A percentile compares a stretch with the other conserved stretches of the same genome.
These are phyloP conservation scores for Cinchona pubescens DNA, from an alignment of 257 asterid species.

Conservation along the genomic window DNA sequence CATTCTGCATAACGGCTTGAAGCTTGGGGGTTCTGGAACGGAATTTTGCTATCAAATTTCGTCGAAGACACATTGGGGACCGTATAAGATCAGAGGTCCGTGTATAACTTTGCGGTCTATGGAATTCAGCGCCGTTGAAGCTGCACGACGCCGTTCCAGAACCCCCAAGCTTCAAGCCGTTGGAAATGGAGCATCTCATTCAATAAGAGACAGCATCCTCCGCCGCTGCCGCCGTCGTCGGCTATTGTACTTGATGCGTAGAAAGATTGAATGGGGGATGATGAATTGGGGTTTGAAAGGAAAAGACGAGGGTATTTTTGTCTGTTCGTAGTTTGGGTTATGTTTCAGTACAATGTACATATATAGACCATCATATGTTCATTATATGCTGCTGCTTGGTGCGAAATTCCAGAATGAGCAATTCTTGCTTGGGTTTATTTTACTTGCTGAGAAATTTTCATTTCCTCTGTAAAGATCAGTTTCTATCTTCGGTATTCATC, in stretches of 20 bases:
- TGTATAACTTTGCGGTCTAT: not conserved
- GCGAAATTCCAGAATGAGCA: too few relatives aligned
- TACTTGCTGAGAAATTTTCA: too few relatives aligned
- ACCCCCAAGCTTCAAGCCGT: not conserved
- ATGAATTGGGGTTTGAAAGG: not conserved
- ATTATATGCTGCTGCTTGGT: too few relatives aligned
- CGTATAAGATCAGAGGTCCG: constrained; percentile 9
- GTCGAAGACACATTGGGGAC: constrained; percentile 2
- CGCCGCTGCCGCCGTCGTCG: not conserved
- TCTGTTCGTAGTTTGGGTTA: not conserved
- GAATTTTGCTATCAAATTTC: not conserved
- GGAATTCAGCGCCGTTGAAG: not conserved
- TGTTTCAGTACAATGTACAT: not conserved
- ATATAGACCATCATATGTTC: too few relatives aligned
- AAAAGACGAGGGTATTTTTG: constrained; percentile 3
- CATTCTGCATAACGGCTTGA: not conserved
- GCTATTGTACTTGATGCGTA: not conserved
- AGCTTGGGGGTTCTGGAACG: not conserved
- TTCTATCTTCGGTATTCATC: too few relatives aligned
- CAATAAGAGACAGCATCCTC: too few relatives aligned
- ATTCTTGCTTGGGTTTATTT: too few relatives aligned
- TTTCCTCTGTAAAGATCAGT: too few relatives aligned
- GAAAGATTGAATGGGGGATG: not conserved
- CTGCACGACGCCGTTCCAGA: not conserved
- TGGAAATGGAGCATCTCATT: too few relatives aligned